Conservation (phyloP, 1,284 basidiomycete genomes). For the Ustilago trichophora region DNA sequence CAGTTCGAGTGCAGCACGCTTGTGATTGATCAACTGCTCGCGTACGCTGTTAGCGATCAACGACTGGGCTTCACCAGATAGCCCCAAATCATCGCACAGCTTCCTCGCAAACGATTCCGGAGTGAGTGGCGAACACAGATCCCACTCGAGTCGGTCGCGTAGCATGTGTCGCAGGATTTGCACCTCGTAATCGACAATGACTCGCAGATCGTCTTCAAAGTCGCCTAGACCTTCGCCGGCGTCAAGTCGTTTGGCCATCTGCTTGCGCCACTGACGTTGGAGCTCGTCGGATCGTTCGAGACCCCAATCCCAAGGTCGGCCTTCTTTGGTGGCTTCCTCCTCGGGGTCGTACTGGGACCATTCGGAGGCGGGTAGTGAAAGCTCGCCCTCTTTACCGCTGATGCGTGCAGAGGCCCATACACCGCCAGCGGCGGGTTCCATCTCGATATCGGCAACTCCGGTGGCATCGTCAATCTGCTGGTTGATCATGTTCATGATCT, state of each 20-base stretch:
- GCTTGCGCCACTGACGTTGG: slow-evolving; percentile 32
- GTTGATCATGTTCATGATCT: slow-evolving; percentile 84
- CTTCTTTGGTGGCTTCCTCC: slow-evolving; percentile 36
- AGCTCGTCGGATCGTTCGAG: slow-evolving; percentile 12
- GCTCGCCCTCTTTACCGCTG: slow-evolving; percentile 17
- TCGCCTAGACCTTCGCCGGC: slow-evolving; percentile 37
- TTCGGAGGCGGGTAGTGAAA: slow-evolving; percentile 11
- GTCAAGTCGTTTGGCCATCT: slow-evolving; percentile 33
- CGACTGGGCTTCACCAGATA: slow-evolving; percentile 85
- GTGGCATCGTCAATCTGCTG: slow-evolving; percentile 89
- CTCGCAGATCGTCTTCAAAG: slow-evolving; percentile 60
- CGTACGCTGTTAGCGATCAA: slow-evolving; percentile 91
- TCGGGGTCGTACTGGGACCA: slow-evolving; percentile 23
- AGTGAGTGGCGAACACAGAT: slow-evolving; percentile 87
- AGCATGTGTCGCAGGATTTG: slow-evolving; percentile 91
- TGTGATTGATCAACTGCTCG: slow-evolving; percentile 90
- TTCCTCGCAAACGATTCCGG: slow-evolving; percentile 84
- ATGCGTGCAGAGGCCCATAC: slow-evolving; percentile 37
- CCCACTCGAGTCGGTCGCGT: slow-evolving; percentile 97
- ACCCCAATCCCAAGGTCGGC: slow-evolving; percentile 39
- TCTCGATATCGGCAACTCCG: slow-evolving; percentile 66
- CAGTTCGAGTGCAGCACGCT: slow-evolving; percentile 91
- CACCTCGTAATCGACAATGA: slow-evolving; percentile 78
- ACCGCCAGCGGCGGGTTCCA: slow-evolving; percentile 42
- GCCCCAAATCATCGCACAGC: slow-evolving; percentile 85